Conservation (phyloP, 257 asterid genomes). For the Catharanthus roseus region DNA sequence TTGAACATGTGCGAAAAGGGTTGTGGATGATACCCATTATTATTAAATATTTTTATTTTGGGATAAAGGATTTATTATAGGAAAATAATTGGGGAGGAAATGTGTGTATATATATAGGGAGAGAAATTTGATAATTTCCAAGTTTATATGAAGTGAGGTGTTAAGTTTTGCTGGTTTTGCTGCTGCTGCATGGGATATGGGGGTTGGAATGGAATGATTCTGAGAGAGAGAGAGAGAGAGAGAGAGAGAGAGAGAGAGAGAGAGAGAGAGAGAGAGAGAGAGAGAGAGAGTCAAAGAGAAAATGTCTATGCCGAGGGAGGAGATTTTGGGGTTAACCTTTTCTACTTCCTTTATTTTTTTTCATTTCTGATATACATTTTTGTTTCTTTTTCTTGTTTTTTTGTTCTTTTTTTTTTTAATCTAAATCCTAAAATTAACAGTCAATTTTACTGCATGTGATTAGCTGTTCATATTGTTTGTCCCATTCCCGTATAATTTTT, state of each 20-base stretch:
- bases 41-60: neutral
- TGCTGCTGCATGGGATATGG: conserved; percentile 11
- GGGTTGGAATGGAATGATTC: neutral
- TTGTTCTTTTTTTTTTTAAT: too few species aligned
- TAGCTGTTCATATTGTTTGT: too few species aligned
- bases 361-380: too few species aligned
- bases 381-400: too few species aligned
- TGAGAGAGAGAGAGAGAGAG: neutral
- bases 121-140: neutral
- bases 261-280: neutral
- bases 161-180: neutral
- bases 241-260: conserved; percentile 1
- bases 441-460: too few species aligned
- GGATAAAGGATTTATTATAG: neutral
- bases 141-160: neutral
- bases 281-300: neutral
- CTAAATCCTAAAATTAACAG: too few species aligned
- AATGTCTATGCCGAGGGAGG: conserved; percentile 1
- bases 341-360: too few species aligned
- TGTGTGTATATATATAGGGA: neutral
- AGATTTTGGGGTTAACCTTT: neutral
- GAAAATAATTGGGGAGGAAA: neutral
- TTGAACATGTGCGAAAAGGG: neutral
- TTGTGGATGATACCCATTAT: neutral
- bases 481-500: too few species aligned